Evolutionary conservation across 1,284 basidiomycete species (phyloP).

Genomic region (Erythrobasidium hasegawianum): DNA sequence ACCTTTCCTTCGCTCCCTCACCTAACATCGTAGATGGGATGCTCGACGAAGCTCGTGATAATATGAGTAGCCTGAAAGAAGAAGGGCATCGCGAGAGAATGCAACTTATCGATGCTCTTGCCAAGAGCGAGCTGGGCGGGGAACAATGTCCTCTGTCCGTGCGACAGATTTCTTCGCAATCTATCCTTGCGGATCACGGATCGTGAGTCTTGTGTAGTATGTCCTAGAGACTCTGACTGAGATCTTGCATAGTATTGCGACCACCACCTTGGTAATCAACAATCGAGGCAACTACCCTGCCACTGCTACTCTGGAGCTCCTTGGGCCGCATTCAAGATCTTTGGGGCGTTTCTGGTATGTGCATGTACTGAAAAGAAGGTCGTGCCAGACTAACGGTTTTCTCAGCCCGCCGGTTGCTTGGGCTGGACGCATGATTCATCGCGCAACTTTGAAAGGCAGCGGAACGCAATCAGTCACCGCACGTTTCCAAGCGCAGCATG

Average conservation of each 20-base stretch:
- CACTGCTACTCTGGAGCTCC: conserved; percentile 1
- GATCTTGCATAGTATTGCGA: conserved; percentile 1
- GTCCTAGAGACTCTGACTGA: background rate
- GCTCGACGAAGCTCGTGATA: conserved; percentile 60
- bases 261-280: background rate
- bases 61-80: conserved; percentile 74
- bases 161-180: conserved; percentile 32
- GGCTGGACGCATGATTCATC: background rate
- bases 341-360: background rate
- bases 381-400: background rate
- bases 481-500: background rate
- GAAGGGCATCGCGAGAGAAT: conserved; percentile 72
- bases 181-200: background rate
- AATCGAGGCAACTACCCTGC: conserved; percentile 6
- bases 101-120: conserved; percentile 63
- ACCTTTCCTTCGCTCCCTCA: conserved; percentile 62
- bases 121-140: conserved; percentile 67
- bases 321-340: background rate
- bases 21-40: conserved; percentile 58
- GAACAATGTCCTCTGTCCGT: conserved; percentile 69
- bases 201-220: background rate
- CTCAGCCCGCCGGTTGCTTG: background rate
- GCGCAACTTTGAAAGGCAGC: background rate
- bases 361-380: background rate
- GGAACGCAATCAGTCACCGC: background rate